Evolutionary conservation across 2,329 filamentous ascomycete species (phyloP), one percentile per base, ranked within the genome.

Genomic region (Lojkania enalia): DNA sequence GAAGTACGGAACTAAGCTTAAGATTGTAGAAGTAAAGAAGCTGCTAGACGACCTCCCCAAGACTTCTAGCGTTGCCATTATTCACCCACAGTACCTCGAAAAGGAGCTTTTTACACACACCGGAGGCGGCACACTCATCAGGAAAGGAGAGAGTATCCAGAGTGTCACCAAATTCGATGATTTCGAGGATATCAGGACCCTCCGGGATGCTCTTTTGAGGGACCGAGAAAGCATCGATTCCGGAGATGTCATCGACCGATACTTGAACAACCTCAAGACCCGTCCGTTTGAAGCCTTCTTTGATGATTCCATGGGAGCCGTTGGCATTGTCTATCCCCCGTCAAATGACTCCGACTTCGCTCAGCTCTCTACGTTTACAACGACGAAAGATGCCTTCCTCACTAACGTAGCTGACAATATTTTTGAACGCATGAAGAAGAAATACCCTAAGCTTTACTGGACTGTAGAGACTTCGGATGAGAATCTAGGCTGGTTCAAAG

Each of bases 11-110:
- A 97, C 92, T 27, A 83, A 91, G 52, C 80, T 97, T 54, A 99
- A 99, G 84, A 97, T 99, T 71, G 89, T 88, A 74, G 90, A 99
- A 75, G 95, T 95, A 74, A 95, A 96, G 78, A 90, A 95, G 47
- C 81, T 99, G 20, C 77, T 99, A 40, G 88, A 90, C 58, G 86
- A 88, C 38, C 82, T 99, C 14, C 94, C 94, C 39, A 86, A 89
- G 60, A 92, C 88, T 44, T 96, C 92, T 14, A 95, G 89, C 60
- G 92, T 99, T 38, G 94, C 94, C 50, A 97, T 99, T 63, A 99
- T 97, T 59, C 91, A 97, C 73, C 92, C 94, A 2, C 90, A 88
- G 54, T 91, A 95, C 69, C 79, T 99, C 32, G 91, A 97, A 74
- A 96, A 95, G 75, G 94, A 99, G 71, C 77, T 97, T 4, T 96